These are phyloP conservation scores for Diplodia intermedia DNA, from an alignment of 2,329 filamentous ascomycete genomes.

Conservation along the genomic window DNA sequence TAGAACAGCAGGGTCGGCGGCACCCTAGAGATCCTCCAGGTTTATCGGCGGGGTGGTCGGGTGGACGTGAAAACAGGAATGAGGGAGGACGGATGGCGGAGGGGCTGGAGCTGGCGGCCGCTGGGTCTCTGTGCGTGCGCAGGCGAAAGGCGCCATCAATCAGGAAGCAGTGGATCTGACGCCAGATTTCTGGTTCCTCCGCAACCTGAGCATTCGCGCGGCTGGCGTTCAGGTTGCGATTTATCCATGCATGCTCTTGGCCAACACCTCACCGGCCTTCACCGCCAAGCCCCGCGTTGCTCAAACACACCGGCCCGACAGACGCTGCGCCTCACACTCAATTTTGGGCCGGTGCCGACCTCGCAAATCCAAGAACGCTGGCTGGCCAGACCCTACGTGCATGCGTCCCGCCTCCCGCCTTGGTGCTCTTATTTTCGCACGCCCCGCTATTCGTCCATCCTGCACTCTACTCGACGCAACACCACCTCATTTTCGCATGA, in stretches of 20 bases:
- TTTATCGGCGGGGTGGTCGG: conserved; percentile 19
- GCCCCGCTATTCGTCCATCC: conserved; percentile 16
- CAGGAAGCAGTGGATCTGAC: conserved; percentile 29
- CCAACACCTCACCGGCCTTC: conserved; percentile 28
- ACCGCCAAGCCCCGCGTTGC: conserved; percentile 29
- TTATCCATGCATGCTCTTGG: conserved; percentile 20
- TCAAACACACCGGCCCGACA: conserved; percentile 31
- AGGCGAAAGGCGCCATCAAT: conserved; percentile 21
- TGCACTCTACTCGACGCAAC: conserved; percentile 44
- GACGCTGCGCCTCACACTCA: conserved; percentile 3
- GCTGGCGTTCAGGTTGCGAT: conserved; percentile 26
- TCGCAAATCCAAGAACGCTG: neutral
- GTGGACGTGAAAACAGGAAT: neutral
- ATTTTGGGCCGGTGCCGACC: conserved; percentile 3
- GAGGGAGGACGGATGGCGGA: neutral
- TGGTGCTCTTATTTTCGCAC: conserved; percentile 5
- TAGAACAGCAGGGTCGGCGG: conserved; percentile 27
- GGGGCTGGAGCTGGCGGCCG: conserved; percentile 14
- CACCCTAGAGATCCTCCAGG: conserved; percentile 26
- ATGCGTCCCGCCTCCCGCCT: neutral
- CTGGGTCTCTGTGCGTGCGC: conserved; percentile 21
- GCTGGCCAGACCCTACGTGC: neutral
- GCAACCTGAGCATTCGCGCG: conserved; percentile 13
- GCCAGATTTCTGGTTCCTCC: conserved; percentile 25
- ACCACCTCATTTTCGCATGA: conserved; percentile 31